phyloP scores from a whole-genome alignment of 352 stramenopile genomes.

The Bremia lactucae region DNA sequence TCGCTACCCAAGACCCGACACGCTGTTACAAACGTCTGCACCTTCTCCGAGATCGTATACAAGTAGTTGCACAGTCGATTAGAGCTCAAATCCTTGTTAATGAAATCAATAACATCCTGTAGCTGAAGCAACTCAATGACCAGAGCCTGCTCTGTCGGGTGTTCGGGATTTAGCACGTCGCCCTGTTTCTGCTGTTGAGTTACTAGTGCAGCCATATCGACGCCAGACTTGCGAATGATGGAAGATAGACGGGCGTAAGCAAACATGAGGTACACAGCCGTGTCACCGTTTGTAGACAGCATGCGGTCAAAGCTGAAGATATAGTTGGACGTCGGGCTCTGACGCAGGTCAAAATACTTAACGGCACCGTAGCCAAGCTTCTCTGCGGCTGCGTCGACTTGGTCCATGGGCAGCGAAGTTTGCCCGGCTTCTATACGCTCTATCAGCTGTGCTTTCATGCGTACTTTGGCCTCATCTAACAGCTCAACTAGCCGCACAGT shows the following conservation, averaged over 20 bases:
- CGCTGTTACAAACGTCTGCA: constrained; percentile 97
- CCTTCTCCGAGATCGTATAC: constrained; percentile 94
- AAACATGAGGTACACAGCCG: constrained; percentile 99
- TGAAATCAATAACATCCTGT: constrained; percentile 90
- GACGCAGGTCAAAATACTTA: constrained; percentile 99
- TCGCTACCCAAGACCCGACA: constrained; percentile 93
- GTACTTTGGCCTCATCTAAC: constrained; percentile 93
- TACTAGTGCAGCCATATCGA: constrained; percentile 69
- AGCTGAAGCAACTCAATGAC: constrained; percentile 93
- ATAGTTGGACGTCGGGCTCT: constrained; percentile 97
- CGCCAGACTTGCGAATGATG: constrained; percentile 92
- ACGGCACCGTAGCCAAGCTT: constrained; percentile 97
- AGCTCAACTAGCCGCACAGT: constrained; percentile 98
- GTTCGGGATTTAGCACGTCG: constrained; percentile 50
- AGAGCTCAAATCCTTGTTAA: constrained; percentile 92
- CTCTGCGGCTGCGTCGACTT: constrained; percentile 90
- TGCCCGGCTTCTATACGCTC: constrained; percentile 89
- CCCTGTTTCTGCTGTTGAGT: constrained; percentile 30
- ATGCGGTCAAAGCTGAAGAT: constrained; percentile 99
- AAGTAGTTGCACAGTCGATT: constrained; percentile 98
- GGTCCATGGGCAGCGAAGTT: constrained; percentile 76
- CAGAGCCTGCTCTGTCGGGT: constrained; percentile 86
- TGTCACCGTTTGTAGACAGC: constrained; percentile 98
- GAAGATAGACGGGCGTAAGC: constrained; percentile 95
- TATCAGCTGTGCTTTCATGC: constrained; percentile 90